Base-by-base conservation (phyloP, 805 yeast genomes). In the Starmera amethionina region DNA sequence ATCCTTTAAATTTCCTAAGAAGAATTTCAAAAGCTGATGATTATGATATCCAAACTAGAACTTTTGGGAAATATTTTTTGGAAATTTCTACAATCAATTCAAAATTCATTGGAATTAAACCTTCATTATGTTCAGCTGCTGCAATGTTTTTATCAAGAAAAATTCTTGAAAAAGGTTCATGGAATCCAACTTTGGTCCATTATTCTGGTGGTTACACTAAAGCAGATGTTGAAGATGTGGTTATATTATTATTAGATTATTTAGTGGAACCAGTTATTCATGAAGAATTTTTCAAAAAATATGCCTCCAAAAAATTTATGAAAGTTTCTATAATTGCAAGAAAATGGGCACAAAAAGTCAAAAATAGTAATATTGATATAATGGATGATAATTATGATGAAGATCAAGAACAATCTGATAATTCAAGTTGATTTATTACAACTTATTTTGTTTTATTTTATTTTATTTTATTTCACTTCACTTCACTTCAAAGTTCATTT, bases 1-100 rank as follows among this genome's bases (percentile, higher is more conserved):
- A 85, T 58, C 96, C 97, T 45, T 81, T 88, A 87, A 88, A 88
- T 61, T 88, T 88, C 56, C 65, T 88, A 52, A 76, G 97, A 61
- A 73, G 96, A 58, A 85, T 89, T 38, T 85, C 95, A 34, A 87
- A 86, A 58, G 97, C 96, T 30, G 96, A 89, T 60, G 89, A 85
- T 58, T 89, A 87, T 66, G 95, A 88, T 59, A 82, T 85, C 45
- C 87, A 83, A 61, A 77, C 90, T 37, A 77, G 97, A 64, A 88
- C 96, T 10, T 68, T 89, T 49, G 96, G 94, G 27, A 88, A 88
- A 61, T 88, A 85, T 59, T 68, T 88, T 40, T 60, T 89, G 40
- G 97, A 88, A 54, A 79, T 87, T 35, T 75, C 89, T 22, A 66
- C 82, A 13, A 79, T 87, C 39, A 95, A 87, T 59, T 79, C 81